These are phyloP conservation scores for Coelastrella sp. DNA, from an alignment of 139 green algal species.

Conservation along the genomic window DNA sequence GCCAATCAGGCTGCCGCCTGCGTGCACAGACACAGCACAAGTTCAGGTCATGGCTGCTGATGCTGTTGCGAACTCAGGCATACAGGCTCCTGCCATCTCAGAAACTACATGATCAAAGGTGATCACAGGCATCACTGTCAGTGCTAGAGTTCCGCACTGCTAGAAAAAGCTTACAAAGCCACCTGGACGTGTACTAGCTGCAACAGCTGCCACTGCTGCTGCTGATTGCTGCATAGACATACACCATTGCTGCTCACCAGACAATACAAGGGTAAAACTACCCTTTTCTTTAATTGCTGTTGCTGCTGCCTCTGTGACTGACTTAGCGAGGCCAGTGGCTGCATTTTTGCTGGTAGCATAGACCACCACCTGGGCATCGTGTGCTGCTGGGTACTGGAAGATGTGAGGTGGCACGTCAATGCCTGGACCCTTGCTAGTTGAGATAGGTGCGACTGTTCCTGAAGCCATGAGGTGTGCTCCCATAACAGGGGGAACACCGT, in stretches of 20 bases:
- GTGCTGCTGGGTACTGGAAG: conserved; percentile 74
- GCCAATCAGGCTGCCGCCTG: conserved; percentile 77
- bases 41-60: neutral
- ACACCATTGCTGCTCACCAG: conserved; percentile 50
- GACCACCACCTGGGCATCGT: conserved; percentile 60
- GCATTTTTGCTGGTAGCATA: conserved; percentile 61
- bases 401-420: conserved; percentile 68
- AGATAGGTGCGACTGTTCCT: conserved; percentile 76
- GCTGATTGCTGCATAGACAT: neutral
- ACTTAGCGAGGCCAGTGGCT: conserved; percentile 60
- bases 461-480: conserved; percentile 91
- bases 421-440: conserved; percentile 75
- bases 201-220: too few species aligned
- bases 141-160: too few species aligned
- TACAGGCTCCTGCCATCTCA: too few species aligned
- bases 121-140: too few species aligned
- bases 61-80: neutral
- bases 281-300: conserved; percentile 78
- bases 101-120: too few species aligned
- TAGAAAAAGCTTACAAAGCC: too few species aligned
- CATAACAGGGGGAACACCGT: conserved; percentile 91
- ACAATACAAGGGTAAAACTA: conserved; percentile 89
- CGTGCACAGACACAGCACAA: neutral
- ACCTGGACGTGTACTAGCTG: too few species aligned
- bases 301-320: conserved; percentile 66